phyloP scores from a whole-genome alignment of 352 stramenopile genomes.

The Globisporangium camurandrum region DNA sequence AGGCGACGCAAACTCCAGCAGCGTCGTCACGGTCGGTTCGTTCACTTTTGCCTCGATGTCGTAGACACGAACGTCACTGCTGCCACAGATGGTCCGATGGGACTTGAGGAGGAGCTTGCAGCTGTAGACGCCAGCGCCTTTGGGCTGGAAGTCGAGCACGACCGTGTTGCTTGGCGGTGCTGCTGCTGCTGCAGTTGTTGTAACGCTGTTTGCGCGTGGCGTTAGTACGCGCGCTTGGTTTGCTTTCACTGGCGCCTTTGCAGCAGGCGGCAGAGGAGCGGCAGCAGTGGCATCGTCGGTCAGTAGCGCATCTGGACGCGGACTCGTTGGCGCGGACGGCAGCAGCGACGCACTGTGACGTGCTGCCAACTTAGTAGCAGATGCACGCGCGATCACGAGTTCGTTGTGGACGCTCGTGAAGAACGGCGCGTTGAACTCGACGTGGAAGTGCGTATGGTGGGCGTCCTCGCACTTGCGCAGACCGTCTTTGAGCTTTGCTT shows the following conservation, averaged over 20 bases:
- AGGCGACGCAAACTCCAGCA: constrained; percentile 84
- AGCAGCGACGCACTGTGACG: constrained; percentile 5
- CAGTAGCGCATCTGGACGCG: not conserved
- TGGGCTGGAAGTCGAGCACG: constrained; percentile 68
- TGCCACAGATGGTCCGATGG: constrained; percentile 48
- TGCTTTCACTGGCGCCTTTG: constrained; percentile 21
- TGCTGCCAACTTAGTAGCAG: constrained; percentile 4
- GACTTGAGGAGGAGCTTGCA: constrained; percentile 66
- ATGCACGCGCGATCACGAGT: constrained; percentile 19
- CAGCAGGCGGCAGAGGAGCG: not conserved
- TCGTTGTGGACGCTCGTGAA: constrained; percentile 62
- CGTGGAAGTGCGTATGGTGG: constrained; percentile 54
- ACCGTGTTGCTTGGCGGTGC: constrained; percentile 44
- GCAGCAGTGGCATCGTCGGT: not conserved
- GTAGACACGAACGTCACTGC: constrained; percentile 76
- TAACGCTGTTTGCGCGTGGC: constrained; percentile 24
- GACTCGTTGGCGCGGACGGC: not conserved
- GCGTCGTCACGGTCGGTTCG: constrained; percentile 77
- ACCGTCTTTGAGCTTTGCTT: constrained; percentile 69
- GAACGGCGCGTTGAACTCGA: constrained; percentile 86
- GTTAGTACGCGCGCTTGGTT: constrained; percentile 48
- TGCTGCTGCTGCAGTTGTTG: constrained; percentile 13
- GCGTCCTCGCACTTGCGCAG: constrained; percentile 70
- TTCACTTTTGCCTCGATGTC: constrained; percentile 81
- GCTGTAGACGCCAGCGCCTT: constrained; percentile 55